Conservation (phyloP, 2,329 filamentous ascomycete species). For the Sarocladiaceae sp. region DNA sequence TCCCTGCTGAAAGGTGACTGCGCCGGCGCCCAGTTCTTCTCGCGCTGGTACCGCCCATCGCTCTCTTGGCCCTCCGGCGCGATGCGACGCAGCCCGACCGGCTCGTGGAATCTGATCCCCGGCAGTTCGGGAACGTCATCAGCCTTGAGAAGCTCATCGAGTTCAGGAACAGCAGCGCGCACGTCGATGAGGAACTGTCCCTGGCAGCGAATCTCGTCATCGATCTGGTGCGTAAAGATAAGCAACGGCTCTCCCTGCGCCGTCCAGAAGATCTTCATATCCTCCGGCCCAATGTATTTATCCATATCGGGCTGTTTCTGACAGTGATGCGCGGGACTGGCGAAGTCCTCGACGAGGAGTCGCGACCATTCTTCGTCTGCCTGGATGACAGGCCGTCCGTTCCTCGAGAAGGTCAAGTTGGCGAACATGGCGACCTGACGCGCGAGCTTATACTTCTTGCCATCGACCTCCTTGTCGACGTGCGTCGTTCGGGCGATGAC, state of each 20-base stretch:
- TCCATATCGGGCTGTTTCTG: conserved; percentile 9
- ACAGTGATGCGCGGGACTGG: conserved; percentile 8
- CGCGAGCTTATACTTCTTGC: conserved; percentile 5
- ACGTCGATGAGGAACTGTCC: conserved; percentile 9
- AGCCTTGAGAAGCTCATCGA: background rate
- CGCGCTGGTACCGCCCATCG: conserved; percentile 7
- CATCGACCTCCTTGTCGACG: conserved; percentile 6
- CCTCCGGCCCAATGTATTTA: conserved; percentile 11
- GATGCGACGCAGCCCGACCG: background rate
- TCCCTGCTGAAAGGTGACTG: conserved; percentile 4
- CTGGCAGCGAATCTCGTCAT: conserved; percentile 9
- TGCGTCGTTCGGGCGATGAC: conserved; percentile 6
- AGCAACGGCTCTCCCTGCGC: background rate
- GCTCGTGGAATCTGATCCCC: conserved; percentile 6
- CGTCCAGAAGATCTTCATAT: conserved; percentile 11
- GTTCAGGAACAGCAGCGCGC: conserved; percentile 7
- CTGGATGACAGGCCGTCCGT: background rate
- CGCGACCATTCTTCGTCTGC: conserved; percentile 5
- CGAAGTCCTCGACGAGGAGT: conserved; percentile 4
- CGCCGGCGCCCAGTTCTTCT: conserved; percentile 10
- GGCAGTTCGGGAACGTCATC: background rate
- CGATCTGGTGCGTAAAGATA: conserved; percentile 9
- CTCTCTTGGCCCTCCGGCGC: conserved; percentile 3
- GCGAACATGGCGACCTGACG: conserved; percentile 9
- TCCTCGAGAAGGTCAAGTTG: background rate